phyloP scores from a whole-genome alignment of 768 basidiomycete genomes.

The Tricholoma sp. region DNA sequence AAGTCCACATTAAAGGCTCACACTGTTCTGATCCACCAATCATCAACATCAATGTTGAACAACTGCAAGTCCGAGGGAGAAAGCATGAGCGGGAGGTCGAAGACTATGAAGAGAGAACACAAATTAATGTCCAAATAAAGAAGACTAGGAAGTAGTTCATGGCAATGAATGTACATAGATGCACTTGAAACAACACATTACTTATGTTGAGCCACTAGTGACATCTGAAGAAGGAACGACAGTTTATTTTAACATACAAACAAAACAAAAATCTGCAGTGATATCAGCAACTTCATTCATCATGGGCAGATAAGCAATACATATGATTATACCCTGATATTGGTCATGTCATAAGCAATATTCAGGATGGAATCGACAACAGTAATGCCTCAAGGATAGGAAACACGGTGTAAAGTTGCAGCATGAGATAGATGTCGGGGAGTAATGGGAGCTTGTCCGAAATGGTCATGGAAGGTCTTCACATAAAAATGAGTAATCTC shows the following conservation, averaged over 20 bases:
- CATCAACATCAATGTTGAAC: neutral
- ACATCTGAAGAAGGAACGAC: neutral
- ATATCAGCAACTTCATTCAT: neutral
- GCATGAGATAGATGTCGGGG: no score
- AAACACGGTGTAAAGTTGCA: no score
- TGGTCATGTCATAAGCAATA: no score
- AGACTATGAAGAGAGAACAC: neutral
- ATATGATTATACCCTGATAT: neutral
- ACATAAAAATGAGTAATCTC: no score
- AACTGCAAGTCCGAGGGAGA: neutral
- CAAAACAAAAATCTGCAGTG: neutral
- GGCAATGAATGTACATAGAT: neutral
- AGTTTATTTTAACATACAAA: neutral
- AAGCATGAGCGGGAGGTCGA: no score
- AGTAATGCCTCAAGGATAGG: no score
- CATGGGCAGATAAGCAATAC: neutral
- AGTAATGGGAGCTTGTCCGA: no score
- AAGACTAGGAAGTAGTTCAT: neutral
- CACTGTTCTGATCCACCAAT: no score
- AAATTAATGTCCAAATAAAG: neutral
- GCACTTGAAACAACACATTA: neutral
- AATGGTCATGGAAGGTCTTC: no score
- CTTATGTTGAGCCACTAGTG: neutral
- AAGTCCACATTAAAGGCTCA: no score
- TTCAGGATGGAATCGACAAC: no score